Conservation (phyloP, 768 basidiomycete species). For the Psilocybe tampanensis region DNA sequence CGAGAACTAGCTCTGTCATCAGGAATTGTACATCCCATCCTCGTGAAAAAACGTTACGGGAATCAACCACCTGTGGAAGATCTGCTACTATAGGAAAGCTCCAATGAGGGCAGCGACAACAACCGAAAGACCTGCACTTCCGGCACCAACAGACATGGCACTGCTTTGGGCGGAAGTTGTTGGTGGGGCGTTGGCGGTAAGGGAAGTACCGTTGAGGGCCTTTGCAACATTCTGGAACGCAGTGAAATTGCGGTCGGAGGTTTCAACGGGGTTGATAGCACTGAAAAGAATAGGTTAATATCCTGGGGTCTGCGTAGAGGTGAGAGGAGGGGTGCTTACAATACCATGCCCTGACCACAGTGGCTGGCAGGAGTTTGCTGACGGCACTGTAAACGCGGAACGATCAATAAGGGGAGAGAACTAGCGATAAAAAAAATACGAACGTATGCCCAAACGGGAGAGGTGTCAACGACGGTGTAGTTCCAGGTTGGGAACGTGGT, state of each 20-base stretch:
- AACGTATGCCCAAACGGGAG: slow-evolving; percentile 61
- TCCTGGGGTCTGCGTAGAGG: background rate
- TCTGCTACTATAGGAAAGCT: slow-evolving; percentile 30
- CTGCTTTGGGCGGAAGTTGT: slow-evolving; percentile 27
- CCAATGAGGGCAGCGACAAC: slow-evolving; percentile 32
- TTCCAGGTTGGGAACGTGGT: slow-evolving; percentile 58
- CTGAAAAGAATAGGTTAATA: slow-evolving; percentile 20
- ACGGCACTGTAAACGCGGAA: slow-evolving; percentile 35
- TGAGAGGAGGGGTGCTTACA: slow-evolving; percentile 32
- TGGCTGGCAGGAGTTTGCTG: slow-evolving; percentile 41
- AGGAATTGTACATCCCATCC: slow-evolving; percentile 26
- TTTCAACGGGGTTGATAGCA: slow-evolving; percentile 60
- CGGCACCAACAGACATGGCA: slow-evolving; percentile 34
- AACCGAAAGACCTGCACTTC: slow-evolving; percentile 32
- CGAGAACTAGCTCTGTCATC: slow-evolving; percentile 25
- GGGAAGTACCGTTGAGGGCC: slow-evolving; percentile 52
- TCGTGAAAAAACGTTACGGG: slow-evolving; percentile 22
- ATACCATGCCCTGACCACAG: slow-evolving; percentile 58
- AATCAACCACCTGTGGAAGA: slow-evolving; percentile 11
- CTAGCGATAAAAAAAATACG: slow-evolving; percentile 19
- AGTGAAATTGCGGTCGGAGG: slow-evolving; percentile 49
- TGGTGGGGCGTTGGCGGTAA: slow-evolving; percentile 32
- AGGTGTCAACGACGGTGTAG: slow-evolving; percentile 58
- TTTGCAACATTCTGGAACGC: slow-evolving; percentile 61
- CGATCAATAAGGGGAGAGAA: background rate